Conservation (phyloP, 306 rosid genomes). For the Quercus robur region DNA sequence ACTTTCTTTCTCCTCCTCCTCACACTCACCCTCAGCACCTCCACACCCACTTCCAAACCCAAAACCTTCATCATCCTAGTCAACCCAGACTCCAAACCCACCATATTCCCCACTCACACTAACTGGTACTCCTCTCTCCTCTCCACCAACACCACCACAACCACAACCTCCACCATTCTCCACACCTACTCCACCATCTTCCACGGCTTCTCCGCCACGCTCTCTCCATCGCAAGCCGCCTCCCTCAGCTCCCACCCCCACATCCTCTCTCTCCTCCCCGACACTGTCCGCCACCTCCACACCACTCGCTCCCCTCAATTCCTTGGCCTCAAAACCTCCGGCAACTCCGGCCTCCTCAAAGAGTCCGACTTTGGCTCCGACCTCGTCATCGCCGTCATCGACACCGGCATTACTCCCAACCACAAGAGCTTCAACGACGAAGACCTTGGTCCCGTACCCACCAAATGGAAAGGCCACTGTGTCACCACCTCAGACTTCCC, state of each 20-base stretch:
- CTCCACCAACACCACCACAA: conserved; percentile 21
- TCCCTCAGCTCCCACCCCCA: conserved; percentile 46
- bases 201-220: conserved; percentile 78
- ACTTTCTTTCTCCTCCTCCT: conserved; percentile 1
- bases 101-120: conserved; percentile 70
- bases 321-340: conserved; percentile 67
- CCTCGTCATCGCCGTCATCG: conserved; percentile 86
- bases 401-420: conserved; percentile 91
- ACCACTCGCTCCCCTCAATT: conserved; percentile 92
- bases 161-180: conserved; percentile 12
- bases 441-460: conserved; percentile 59
- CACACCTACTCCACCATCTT: conserved; percentile 74
- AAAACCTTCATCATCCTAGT: conserved; percentile 77
- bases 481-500: conserved; percentile 49
- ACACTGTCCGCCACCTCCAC: conserved; percentile 59
- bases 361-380: conserved; percentile 89
- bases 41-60: conserved; percentile 19
- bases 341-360: conserved; percentile 60
- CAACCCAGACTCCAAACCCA: conserved; percentile 58
- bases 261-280: conserved; percentile 60
- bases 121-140: conserved; percentile 79
- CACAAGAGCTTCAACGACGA: conserved; percentile 67
- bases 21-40: neutral
- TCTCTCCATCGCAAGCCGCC: conserved; percentile 44
- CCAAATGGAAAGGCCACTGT: conserved; percentile 82